A percentile compares a stretch with the other conserved stretches of the same genome.
These are phyloP conservation scores for Diphasiastrum complanatum DNA, from an alignment of 83 land plant species.

Conservation along the genomic window DNA sequence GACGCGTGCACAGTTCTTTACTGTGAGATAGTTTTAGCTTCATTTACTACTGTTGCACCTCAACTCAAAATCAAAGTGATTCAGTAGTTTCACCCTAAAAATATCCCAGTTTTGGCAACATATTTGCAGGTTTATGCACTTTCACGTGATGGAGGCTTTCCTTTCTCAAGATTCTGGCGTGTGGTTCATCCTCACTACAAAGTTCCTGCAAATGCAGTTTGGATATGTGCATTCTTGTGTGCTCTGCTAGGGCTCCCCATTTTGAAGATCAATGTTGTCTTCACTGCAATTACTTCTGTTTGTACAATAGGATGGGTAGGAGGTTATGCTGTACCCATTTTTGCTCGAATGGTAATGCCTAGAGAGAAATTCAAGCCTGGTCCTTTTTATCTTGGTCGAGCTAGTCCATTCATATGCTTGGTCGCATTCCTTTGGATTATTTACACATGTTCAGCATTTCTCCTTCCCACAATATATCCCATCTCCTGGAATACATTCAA, in stretches of 20 bases:
- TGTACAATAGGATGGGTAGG: slow-evolving; percentile 94
- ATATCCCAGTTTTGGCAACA: neutral
- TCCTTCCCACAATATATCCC: slow-evolving; percentile 72
- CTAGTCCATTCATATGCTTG: slow-evolving; percentile 57
- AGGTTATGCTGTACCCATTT: slow-evolving; percentile 87
- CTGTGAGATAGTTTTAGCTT: no score
- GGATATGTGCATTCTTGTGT: slow-evolving; percentile 68
- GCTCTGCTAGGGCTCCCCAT: slow-evolving; percentile 74
- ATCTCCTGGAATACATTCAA: slow-evolving; percentile 54
- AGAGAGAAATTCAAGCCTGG: slow-evolving; percentile 57
- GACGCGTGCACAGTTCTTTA: no score
- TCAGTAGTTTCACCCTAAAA: neutral
- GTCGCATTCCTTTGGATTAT: slow-evolving; percentile 83
- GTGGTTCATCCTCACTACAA: slow-evolving; percentile 59
- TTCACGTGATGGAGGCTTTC: slow-evolving; percentile 74
- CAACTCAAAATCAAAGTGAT: neutral
- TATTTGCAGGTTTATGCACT: slow-evolving; percentile 68
- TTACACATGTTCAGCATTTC: slow-evolving; percentile 71
- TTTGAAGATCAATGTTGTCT: slow-evolving; percentile 61
- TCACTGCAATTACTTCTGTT: slow-evolving; percentile 83
- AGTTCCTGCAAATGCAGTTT: slow-evolving; percentile 82
- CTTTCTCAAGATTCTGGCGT: slow-evolving; percentile 63
- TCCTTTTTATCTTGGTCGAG: slow-evolving; percentile 64
- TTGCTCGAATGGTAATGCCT: slow-evolving; percentile 70
- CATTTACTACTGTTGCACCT: neutral